phyloP scores from a whole-genome alignment of 306 rosid genomes.

The Purshia tridentata region DNA sequence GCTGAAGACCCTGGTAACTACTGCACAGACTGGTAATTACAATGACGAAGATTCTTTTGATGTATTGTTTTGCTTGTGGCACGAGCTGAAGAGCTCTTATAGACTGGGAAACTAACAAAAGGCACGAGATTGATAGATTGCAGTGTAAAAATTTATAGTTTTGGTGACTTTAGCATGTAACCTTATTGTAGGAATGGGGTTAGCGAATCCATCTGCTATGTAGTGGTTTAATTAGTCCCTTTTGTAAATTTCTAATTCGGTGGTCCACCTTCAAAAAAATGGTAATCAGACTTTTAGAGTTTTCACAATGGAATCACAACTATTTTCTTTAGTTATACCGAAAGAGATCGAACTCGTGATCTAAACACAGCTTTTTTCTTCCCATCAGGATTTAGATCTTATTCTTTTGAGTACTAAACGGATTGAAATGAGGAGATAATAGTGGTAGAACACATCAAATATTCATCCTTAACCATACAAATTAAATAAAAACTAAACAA shows the following conservation, averaged over 20 bases:
- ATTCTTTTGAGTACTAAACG: not conserved
- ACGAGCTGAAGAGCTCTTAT: conserved; percentile 57
- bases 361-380: no score
- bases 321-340: no score
- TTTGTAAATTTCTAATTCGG: not conserved
- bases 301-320: no score
- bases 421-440: conserved; percentile 20
- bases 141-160: not conserved
- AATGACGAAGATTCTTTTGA: conserved; percentile 61
- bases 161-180: not conserved
- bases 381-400: no score
- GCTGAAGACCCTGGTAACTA: conserved; percentile 61
- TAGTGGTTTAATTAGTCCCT: not conserved
- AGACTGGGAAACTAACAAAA: conserved; percentile 36
- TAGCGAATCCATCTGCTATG: not conserved
- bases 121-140: not conserved
- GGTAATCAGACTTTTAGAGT: no score
- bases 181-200: not conserved
- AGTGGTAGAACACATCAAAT: conserved; percentile 23
- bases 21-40: conserved; percentile 35
- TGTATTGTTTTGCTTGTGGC: conserved; percentile 69
- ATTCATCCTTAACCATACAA: conserved; percentile 24
- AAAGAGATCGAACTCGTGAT: no score
- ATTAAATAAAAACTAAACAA: not conserved
- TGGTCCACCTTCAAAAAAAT: no score